Evolutionary conservation across 768 basidiomycete species (phyloP).

Genomic region (Mycena venus): DNA sequence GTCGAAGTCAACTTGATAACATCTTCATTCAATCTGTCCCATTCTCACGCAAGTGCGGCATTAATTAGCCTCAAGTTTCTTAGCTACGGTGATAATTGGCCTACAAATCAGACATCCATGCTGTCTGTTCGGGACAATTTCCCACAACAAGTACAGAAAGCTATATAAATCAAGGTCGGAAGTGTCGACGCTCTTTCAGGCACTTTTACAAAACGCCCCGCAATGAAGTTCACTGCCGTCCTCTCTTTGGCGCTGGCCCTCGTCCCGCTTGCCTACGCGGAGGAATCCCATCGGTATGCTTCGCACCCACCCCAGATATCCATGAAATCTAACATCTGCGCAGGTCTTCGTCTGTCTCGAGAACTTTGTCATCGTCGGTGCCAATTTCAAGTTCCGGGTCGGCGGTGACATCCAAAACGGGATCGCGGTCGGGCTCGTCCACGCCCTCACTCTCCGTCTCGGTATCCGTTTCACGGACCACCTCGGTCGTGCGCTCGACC

Average conservation of each 20-base stretch:
- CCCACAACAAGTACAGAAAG: not conserved
- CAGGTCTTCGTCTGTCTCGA: not conserved
- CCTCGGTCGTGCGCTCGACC: not conserved
- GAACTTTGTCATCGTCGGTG: not conserved
- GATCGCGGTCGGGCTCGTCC: not conserved
- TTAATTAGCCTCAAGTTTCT: not conserved
- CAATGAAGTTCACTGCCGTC: slow-evolving; percentile 8
- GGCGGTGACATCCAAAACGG: too few species aligned
- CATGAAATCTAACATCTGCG: not conserved
- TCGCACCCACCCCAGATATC: not conserved
- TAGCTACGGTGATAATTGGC: not conserved
- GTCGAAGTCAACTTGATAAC: too few species aligned
- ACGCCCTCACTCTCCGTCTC: too few species aligned
- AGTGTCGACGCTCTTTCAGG: not conserved
- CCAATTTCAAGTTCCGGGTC: not conserved
- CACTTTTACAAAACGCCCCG: too few species aligned
- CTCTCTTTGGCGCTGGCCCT: slow-evolving; percentile 5
- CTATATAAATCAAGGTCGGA: not conserved
- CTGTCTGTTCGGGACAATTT: not conserved
- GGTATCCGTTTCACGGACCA: too few species aligned
- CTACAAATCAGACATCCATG: not conserved
- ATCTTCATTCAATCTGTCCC: too few species aligned
- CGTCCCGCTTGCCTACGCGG: not conserved
- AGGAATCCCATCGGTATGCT: not conserved
- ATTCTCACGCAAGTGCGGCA: not conserved